Percentiles rank a stretch among this genome's conserved stretches.
Conservation (phyloP, 2,329 filamentous ascomycete genomes). For the Ceratocystis harringtonii region DNA sequence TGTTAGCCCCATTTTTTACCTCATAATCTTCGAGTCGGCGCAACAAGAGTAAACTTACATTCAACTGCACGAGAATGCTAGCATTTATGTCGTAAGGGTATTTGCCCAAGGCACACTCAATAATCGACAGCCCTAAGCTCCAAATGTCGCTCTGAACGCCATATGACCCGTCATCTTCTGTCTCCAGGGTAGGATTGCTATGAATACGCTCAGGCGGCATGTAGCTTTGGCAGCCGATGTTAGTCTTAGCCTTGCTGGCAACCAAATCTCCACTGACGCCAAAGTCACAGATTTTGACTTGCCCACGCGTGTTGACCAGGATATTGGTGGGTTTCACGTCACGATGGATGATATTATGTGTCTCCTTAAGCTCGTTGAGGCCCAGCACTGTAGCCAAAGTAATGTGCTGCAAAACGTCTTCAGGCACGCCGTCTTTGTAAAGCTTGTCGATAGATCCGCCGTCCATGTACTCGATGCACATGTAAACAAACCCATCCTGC, state of each 20-base stretch:
- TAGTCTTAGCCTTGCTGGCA: slow-evolving; percentile 94
- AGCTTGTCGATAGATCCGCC: slow-evolving; percentile 95
- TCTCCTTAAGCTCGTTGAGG: slow-evolving; percentile 83
- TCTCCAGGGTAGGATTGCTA: slow-evolving; percentile 39
- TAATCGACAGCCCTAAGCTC: slow-evolving; percentile 86
- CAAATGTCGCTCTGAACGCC: slow-evolving; percentile 97
- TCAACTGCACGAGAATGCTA: slow-evolving; percentile 95
- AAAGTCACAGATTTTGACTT: slow-evolving; percentile 98
- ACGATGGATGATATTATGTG: slow-evolving; percentile 97
- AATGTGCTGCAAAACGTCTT: slow-evolving; percentile 77
- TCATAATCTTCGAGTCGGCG: neutral
- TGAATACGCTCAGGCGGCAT: slow-evolving; percentile 94
- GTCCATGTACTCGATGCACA: slow-evolving; percentile 99
- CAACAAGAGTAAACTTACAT: slow-evolving; percentile 45
- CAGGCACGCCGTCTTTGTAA: slow-evolving; percentile 79
- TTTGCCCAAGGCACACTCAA: slow-evolving; percentile 85
- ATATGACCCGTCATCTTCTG: slow-evolving; percentile 59
- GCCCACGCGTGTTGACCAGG: slow-evolving; percentile 72
- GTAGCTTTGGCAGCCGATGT: slow-evolving; percentile 97
- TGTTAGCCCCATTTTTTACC: slow-evolving; percentile 13
- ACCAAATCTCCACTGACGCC: slow-evolving; percentile 93
- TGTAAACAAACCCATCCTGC: slow-evolving; percentile 96
- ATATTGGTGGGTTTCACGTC: slow-evolving; percentile 99
- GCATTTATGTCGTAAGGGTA: slow-evolving; percentile 98
- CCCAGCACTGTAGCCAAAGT: slow-evolving; percentile 81